Conservation (phyloP, 1,284 basidiomycete genomes). For the Cryptococcus sp. region DNA sequence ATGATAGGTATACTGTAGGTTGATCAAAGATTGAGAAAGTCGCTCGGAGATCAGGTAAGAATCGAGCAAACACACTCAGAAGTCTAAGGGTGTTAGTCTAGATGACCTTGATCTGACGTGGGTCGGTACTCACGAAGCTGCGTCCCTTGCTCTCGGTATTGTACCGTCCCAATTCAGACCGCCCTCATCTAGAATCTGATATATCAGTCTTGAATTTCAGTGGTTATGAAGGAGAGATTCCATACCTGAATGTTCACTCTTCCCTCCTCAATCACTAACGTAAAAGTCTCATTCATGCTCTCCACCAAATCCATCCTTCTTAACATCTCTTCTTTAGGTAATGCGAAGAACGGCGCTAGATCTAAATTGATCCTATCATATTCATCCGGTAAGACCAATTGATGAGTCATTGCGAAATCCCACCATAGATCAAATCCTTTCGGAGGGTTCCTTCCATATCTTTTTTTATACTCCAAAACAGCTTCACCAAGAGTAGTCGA, state of each 20-base stretch:
- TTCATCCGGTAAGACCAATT: conserved; percentile 78
- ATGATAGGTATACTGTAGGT: conserved; percentile 50
- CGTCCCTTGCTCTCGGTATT: conserved; percentile 29
- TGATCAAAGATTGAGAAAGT: conserved; percentile 52
- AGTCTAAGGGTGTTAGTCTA: conserved; percentile 17
- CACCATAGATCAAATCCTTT: conserved; percentile 86
- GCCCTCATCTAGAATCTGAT: conserved; percentile 33
- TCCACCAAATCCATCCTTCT: conserved; percentile 57
- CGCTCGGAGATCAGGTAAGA: conserved; percentile 45
- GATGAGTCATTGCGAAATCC: conserved; percentile 64
- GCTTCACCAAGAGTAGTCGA: conserved; percentile 68
- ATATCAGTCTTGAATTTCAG: background rate
- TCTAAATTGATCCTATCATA: conserved; percentile 77
- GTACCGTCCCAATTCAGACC: conserved; percentile 42
- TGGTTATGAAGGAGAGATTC: background rate
- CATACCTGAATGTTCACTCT: conserved; percentile 31
- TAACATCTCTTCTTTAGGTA: conserved; percentile 66
- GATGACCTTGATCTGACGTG: background rate
- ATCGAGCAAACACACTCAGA: conserved; percentile 36
- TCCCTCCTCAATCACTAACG: conserved; percentile 32
- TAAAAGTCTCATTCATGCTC: conserved; percentile 40
- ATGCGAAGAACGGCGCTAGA: conserved; percentile 70
- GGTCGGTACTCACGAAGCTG: conserved; percentile 21
- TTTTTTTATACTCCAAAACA: conserved; percentile 66
- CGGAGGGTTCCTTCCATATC: conserved; percentile 74